Percentiles rank a stretch among this genome's conserved stretches.
phyloP scores from a whole-genome alignment of 352 stramenopile genomes.

The Pythium myriotylum region DNA sequence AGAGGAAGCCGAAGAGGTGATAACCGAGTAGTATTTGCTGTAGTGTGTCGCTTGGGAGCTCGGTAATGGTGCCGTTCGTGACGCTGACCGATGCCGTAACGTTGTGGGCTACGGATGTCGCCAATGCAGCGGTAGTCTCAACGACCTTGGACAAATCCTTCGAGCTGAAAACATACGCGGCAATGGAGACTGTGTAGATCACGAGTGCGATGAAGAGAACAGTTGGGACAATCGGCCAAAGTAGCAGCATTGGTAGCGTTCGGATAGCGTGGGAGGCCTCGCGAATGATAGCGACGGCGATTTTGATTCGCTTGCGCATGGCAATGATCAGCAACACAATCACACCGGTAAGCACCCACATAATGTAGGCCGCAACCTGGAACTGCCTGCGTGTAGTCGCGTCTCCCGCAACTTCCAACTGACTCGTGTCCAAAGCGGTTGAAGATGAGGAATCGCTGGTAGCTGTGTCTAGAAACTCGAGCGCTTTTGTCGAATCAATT shows the following conservation, averaged over 20 bases:
- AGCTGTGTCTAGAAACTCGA: slow-evolving; percentile 53
- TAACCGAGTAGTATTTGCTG: slow-evolving; percentile 68
- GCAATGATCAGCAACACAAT: slow-evolving; percentile 64
- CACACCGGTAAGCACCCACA: slow-evolving; percentile 51
- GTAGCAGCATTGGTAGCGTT: slow-evolving; percentile 55
- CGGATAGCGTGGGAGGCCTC: slow-evolving; percentile 70
- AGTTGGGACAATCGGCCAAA: slow-evolving; percentile 64
- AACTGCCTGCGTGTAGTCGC: slow-evolving; percentile 56
- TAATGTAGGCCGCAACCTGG: slow-evolving; percentile 62
- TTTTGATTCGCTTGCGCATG: slow-evolving; percentile 69
- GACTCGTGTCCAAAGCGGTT: slow-evolving; percentile 27
- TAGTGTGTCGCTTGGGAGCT: slow-evolving; percentile 43
- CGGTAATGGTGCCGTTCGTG: slow-evolving; percentile 32
- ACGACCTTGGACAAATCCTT: slow-evolving; percentile 42
- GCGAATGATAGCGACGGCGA: slow-evolving; percentile 71
- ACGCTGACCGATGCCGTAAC: background rate
- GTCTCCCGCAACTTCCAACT: slow-evolving; percentile 32
- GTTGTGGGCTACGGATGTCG: slow-evolving; percentile 19
- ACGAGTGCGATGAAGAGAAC: slow-evolving; percentile 56
- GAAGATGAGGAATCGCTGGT: slow-evolving; percentile 15
- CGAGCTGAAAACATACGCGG: slow-evolving; percentile 63
- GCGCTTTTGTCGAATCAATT: slow-evolving; percentile 42
- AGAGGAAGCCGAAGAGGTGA: slow-evolving; percentile 96
- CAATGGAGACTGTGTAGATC: slow-evolving; percentile 57
- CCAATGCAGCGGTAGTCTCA: slow-evolving; percentile 23